Base-by-base conservation (phyloP, 192 early-diverging fungal species). In the Thoreauomyces humboldtii region DNA sequence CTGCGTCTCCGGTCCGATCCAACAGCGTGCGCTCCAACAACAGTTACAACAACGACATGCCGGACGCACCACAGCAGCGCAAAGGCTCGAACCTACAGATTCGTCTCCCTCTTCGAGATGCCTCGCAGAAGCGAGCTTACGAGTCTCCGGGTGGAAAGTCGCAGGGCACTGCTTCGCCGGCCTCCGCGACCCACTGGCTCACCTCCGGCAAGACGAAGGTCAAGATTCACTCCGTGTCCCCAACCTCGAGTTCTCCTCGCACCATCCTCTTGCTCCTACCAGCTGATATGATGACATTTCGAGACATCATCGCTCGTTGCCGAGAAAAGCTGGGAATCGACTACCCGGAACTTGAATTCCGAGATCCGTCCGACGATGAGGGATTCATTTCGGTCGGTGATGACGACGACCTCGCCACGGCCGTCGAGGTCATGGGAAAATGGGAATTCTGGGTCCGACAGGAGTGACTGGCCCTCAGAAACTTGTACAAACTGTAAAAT, bases 391-490 rank as follows among this genome's bases (percentile, higher is more conserved):
- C 55, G n/a, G 27, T 57, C 27, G 29, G 19, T 6, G 55, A 57
- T 19, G 32, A 57, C 4, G 55, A 57, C 27, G 55, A 57, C 38
- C 55, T 57, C 5, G 25, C n/a, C 7, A 37, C 35, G 14, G 55
- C 55, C 14, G 35, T 57, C 19, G 55, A 57, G 35, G 35, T 57
- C 35, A 37, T 57, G 55, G 55, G 55, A 15, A 34, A 37, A 37
- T 34, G 31, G 31, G 55, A 57, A 37, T 57, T 57, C 33, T 37
- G 33, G 4, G 55, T 57, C 27, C 15, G 34, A 2, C 34, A 57
- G 17, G 28, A 17, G 15, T 52, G 24, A 52, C 38, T n/a, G n/a
- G n/a, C n/a, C n/a, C n/a, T n/a, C n/a, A n/a, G n/a, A n/a, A n/a
- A n/a, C n/a, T n/a, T n/a, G n/a, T n/a, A n/a, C n/a, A n/a, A n/a